phyloP scores from a whole-genome alignment of 1,284 basidiomycete genomes.

The Papiliotrema laurentii region DNA sequence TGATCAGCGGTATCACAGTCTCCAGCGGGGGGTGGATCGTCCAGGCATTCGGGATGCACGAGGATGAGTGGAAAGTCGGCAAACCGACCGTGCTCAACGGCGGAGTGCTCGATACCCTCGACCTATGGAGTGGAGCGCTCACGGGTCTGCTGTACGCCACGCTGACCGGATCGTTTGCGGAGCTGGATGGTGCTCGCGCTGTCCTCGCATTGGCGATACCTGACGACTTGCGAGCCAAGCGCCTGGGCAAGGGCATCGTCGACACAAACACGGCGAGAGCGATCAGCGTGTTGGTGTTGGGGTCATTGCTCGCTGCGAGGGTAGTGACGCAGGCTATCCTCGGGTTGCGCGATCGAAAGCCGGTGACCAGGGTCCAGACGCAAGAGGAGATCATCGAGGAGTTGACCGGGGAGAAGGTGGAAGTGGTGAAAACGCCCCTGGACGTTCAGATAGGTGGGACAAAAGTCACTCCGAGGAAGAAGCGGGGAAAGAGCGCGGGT shows the following conservation, averaged over 20 bases:
- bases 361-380: neutral
- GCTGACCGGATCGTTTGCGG: conserved; percentile 13
- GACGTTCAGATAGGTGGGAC: neutral
- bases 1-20: conserved; percentile 33
- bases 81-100: conserved; percentile 29
- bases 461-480: conserved; percentile 5
- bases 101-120: conserved; percentile 30
- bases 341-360: neutral
- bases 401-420: neutral
- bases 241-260: neutral
- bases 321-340: conserved; percentile 16
- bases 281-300: conserved; percentile 27
- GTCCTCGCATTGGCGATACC: conserved; percentile 14
- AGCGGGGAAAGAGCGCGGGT: too few species aligned
- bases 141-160: conserved; percentile 22
- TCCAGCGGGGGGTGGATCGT: conserved; percentile 36
- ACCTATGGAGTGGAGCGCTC: conserved; percentile 33
- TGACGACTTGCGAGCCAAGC: conserved; percentile 6
- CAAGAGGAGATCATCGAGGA: neutral
- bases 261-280: conserved; percentile 18
- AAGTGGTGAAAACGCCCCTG: neutral
- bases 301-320: conserved; percentile 21
- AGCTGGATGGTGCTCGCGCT: conserved; percentile 10
- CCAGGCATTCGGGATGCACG: conserved; percentile 22
- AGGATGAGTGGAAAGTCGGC: conserved; percentile 25